Percentiles rank a stretch among this genome's conserved stretches.
Conservation (phyloP, 495 filamentous ascomycete genomes). For the Pyrenula massariospora region DNA sequence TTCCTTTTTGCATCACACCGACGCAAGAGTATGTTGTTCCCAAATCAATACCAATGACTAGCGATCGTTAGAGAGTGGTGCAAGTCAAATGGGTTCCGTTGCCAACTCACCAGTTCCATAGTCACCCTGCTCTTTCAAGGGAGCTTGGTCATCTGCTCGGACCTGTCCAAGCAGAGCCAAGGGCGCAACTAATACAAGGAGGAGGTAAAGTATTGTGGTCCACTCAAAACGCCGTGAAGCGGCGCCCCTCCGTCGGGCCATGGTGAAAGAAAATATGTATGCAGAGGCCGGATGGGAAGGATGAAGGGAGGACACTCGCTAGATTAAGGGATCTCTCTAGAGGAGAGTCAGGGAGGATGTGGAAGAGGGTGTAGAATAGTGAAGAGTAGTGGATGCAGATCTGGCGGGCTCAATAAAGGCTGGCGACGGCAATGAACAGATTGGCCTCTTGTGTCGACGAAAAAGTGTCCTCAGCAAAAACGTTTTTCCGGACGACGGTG, state of each 20-base stretch:
- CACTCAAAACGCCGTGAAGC: conserved; percentile 45
- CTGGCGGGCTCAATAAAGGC: neutral
- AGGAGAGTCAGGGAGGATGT: neutral
- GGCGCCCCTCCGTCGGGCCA: conserved; percentile 33
- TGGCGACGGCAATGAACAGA: neutral
- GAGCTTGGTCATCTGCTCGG: conserved; percentile 54
- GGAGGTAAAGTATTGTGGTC: conserved; percentile 72
- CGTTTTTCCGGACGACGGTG: neutral
- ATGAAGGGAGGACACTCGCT: neutral
- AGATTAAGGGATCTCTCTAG: neutral
- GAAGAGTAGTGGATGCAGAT: neutral
- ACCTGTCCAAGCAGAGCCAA: conserved; percentile 65
- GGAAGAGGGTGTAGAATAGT: neutral
- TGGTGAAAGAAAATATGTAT: conserved; percentile 10
- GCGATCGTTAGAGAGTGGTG: neutral
- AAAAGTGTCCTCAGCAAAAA: neutral
- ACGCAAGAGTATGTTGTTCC: conserved; percentile 84
- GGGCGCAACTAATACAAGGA: conserved; percentile 67
- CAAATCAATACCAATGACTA: conserved; percentile 95
- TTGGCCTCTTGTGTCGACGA: neutral
- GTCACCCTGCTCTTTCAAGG: conserved; percentile 41
- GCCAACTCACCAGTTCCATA: conserved; percentile 55
- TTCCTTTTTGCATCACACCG: conserved; percentile 97
- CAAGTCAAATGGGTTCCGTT: conserved; percentile 1
- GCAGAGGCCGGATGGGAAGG: neutral